These are phyloP conservation scores for Amaranthus cruentus DNA, from an alignment of 148 eudicot species.

Conservation along the genomic window DNA sequence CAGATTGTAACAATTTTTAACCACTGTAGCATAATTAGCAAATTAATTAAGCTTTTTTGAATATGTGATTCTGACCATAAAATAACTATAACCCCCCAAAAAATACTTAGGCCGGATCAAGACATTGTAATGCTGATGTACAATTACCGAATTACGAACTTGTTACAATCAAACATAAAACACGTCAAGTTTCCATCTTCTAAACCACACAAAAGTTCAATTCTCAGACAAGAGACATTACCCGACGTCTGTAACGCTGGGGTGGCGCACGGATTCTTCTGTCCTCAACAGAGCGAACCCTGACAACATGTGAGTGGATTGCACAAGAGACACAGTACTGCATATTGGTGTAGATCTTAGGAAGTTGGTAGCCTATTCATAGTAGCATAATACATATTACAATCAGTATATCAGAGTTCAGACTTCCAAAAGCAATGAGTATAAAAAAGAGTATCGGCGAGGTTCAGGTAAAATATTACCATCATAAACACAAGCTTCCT, in stretches of 20 bases:
- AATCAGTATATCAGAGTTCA: neutral
- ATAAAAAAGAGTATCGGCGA: neutral
- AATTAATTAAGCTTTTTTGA: too few species aligned
- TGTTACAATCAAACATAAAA: too few species aligned
- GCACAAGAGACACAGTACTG: conserved; percentile 45
- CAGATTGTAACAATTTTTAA: too few species aligned
- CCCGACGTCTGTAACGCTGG: conserved; percentile 37
- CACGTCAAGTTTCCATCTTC: too few species aligned
- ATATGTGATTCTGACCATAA: too few species aligned
- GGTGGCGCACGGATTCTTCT: conserved; percentile 43
- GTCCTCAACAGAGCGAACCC: conserved; percentile 34
- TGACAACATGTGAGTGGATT: conserved; percentile 47
- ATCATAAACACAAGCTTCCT: conserved; percentile 46
- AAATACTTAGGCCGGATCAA: too few species aligned
- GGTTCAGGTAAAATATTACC: conserved; percentile 2
- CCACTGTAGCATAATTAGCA: too few species aligned
- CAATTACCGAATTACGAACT: too few species aligned
- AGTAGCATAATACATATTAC: neutral
- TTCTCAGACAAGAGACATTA: conserved; percentile 12
- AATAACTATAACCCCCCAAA: too few species aligned
- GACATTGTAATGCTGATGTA: too few species aligned
- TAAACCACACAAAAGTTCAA: too few species aligned
- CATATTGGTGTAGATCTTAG: conserved; percentile 39
- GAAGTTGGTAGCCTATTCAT: conserved; percentile 32
- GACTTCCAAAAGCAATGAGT: neutral